phyloP scores from a whole-genome alignment of 1,284 basidiomycete genomes.

The Leccinum angustisporum region DNA sequence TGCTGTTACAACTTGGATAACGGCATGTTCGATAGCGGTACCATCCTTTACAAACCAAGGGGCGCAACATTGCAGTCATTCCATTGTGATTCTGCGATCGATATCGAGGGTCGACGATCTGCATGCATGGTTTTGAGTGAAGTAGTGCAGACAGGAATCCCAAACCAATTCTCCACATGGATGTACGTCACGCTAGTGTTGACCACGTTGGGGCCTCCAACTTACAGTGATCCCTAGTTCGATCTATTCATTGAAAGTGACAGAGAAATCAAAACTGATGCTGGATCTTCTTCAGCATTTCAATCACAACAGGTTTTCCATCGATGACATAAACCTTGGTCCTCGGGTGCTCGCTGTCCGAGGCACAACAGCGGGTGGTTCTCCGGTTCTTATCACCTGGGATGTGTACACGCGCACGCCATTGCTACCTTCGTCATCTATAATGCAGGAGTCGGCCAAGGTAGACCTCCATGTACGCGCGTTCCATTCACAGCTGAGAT shows the following conservation, averaged over 20 bases:
- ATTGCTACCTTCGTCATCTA: conserved; percentile 3
- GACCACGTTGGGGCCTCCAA: background rate
- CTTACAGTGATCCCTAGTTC: conserved; percentile 12
- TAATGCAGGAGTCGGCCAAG: background rate
- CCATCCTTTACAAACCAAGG: conserved; percentile 13
- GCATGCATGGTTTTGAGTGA: conserved; percentile 21
- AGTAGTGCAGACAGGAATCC: background rate
- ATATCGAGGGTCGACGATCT: conserved; percentile 18
- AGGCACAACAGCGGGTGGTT: background rate
- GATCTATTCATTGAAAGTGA: conserved; percentile 10
- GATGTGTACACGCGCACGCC: conserved; percentile 15
- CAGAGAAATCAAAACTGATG: background rate
- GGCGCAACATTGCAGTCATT: conserved; percentile 7
- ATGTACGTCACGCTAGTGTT: conserved; percentile 3
- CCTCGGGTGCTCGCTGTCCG: conserved; percentile 16
- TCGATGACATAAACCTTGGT: conserved; percentile 12
- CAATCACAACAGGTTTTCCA: background rate
- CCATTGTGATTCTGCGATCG: conserved; percentile 16
- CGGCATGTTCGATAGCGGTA: conserved; percentile 10
- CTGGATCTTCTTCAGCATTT: conserved; percentile 17
- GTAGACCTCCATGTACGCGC: background rate
- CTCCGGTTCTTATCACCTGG: background rate
- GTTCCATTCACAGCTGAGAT: background rate
- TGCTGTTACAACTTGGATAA: conserved; percentile 21
- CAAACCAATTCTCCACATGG: background rate